phyloP scores from a whole-genome alignment of 805 yeast genomes.

The Kodamaea jinghongensis region DNA sequence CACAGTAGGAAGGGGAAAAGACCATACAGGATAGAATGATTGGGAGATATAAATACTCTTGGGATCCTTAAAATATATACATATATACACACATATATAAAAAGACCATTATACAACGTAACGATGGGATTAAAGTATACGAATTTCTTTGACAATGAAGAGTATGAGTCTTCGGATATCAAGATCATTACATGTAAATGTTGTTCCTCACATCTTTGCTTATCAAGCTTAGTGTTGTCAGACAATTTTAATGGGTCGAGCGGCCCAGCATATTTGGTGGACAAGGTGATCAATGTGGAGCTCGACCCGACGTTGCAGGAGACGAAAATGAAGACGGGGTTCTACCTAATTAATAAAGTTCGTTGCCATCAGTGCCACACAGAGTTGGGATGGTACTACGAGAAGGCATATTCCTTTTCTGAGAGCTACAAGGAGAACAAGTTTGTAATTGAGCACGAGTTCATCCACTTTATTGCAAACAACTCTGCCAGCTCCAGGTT shows the following conservation, averaged over 20 bases:
- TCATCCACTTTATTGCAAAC: constrained; percentile 33
- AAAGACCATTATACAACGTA: too few relatives aligned
- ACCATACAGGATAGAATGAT: too few relatives aligned
- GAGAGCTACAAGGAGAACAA: constrained; percentile 45
- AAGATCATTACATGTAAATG: constrained; percentile 41
- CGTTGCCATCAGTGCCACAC: constrained; percentile 38
- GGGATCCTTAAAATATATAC: too few relatives aligned
- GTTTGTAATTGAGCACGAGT: constrained; percentile 41
- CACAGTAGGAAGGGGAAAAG: background rate
- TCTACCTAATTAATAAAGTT: constrained; percentile 34
- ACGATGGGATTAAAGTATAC: constrained; percentile 41
- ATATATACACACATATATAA: too few relatives aligned
- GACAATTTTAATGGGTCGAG: constrained; percentile 40
- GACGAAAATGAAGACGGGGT: constrained; percentile 40
- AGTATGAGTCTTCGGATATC: constrained; percentile 35
- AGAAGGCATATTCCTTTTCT: constrained; percentile 32
- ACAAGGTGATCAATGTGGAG: constrained; percentile 33
- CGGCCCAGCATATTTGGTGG: constrained; percentile 43
- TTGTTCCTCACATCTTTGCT: constrained; percentile 41
- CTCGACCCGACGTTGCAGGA: constrained; percentile 27
- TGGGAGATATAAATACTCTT: too few relatives aligned
- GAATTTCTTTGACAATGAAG: constrained; percentile 35
- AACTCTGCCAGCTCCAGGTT: constrained; percentile 32
- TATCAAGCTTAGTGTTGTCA: constrained; percentile 32
- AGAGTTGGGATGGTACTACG: constrained; percentile 41